Conservation (phyloP, 2,329 filamentous ascomycete species). For the Lachnellula suecica region DNA sequence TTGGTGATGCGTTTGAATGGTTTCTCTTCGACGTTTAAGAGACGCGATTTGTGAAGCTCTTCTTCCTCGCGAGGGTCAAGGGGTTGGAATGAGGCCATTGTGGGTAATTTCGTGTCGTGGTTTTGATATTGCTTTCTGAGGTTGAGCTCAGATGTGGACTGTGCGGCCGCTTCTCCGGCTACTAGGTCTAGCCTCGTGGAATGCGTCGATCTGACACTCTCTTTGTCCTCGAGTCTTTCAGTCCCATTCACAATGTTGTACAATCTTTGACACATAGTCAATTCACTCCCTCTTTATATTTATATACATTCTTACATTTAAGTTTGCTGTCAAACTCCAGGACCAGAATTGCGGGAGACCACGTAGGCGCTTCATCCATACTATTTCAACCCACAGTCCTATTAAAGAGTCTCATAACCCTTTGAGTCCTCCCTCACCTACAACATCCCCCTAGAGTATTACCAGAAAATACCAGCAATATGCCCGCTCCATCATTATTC, state of each 20-base stretch:
- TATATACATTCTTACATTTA: not conserved
- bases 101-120: not conserved
- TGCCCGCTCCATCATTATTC: slow-evolving; percentile 50
- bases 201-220: not conserved
- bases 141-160: not conserved
- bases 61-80: slow-evolving; percentile 76
- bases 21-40: slow-evolving; percentile 88
- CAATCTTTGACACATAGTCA: not conserved
- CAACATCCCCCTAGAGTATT: not conserved
- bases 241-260: not conserved
- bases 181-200: not conserved
- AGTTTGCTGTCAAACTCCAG: not conserved
- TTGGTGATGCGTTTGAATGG: slow-evolving; percentile 88
- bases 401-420: not conserved
- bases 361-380: not conserved
- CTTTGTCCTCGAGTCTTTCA: not conserved
- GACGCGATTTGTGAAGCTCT: slow-evolving; percentile 81
- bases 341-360: not conserved
- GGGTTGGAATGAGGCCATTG: slow-evolving; percentile 61
- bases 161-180: not conserved
- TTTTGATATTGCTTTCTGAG: not conserved
- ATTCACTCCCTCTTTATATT: not conserved
- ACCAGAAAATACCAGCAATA: too few species aligned
- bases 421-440: not conserved
- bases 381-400: not conserved